Conservation (phyloP, 2,329 filamentous ascomycete genomes). For the Hypoxylon sp. region DNA sequence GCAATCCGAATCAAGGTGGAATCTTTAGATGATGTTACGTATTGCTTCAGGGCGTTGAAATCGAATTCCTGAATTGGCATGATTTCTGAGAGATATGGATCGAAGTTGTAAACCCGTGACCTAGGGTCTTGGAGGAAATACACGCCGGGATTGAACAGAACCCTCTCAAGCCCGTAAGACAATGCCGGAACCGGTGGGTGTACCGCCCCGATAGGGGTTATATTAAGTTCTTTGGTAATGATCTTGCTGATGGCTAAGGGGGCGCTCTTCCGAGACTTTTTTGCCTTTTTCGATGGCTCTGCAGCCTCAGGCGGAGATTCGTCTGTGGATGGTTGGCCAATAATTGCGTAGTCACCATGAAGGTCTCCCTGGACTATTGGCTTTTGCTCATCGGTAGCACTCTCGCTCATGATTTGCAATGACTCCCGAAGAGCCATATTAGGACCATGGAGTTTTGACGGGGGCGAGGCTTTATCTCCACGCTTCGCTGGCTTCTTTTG, state of each 20-base stretch:
- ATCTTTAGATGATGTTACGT: constrained; percentile 93
- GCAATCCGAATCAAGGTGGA: constrained; percentile 78
- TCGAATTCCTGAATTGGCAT: constrained; percentile 96
- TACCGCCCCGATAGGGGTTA: constrained; percentile 54
- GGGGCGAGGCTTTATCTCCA: background rate
- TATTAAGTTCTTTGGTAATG: constrained; percentile 47
- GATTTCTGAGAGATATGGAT: constrained; percentile 91
- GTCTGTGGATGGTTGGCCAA: constrained; percentile 26
- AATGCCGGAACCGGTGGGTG: constrained; percentile 70
- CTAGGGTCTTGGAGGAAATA: constrained; percentile 92
- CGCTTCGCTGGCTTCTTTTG: background rate
- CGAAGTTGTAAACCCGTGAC: constrained; percentile 94
- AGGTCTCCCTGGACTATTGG: constrained; percentile 3
- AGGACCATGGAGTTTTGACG: background rate
- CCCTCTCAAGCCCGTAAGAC: constrained; percentile 83
- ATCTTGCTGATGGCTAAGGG: constrained; percentile 48
- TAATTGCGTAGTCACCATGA: constrained; percentile 18
- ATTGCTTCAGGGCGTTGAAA: constrained; percentile 86
- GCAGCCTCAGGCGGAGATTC: background rate
- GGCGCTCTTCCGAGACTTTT: constrained; percentile 3
- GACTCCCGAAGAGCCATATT: background rate
- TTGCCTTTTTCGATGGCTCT: background rate
- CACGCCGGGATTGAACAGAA: constrained; percentile 95
- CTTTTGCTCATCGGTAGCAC: background rate
- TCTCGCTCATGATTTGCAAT: background rate